These are phyloP conservation scores for Panaeolus cyanescens DNA, from an alignment of 768 basidiomycete species.

Conservation along the genomic window DNA sequence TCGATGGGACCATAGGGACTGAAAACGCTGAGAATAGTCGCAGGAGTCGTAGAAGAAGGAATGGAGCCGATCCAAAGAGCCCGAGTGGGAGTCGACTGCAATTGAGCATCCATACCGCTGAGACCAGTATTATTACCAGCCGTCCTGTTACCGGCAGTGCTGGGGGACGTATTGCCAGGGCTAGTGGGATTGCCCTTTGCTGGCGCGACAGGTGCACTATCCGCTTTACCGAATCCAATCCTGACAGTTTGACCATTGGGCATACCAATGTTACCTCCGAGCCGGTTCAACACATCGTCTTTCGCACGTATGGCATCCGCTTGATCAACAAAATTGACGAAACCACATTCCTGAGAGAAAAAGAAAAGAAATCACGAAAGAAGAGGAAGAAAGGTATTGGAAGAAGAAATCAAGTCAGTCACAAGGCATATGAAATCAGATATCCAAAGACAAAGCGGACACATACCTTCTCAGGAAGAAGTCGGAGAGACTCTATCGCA, in stretches of 20 bases:
- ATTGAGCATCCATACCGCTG: conserved; percentile 78
- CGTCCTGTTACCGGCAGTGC: conserved; percentile 46
- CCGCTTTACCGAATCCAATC: conserved; percentile 97
- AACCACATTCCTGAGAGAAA: conserved; percentile 84
- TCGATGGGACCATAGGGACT: conserved; percentile 98
- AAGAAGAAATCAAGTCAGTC: conserved; percentile 3
- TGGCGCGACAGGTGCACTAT: conserved; percentile 91
- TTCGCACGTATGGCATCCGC: conserved; percentile 96
- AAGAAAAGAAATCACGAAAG: background rate
- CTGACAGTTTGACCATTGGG: conserved; percentile 95
- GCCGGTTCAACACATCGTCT: conserved; percentile 94
- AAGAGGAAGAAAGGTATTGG: conserved; percentile 5
- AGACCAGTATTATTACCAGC: conserved; percentile 48
- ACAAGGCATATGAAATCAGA: conserved; percentile 7
- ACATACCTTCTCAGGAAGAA: conserved; percentile 93
- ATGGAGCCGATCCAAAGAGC: conserved; percentile 99
- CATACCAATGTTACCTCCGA: conserved; percentile 93
- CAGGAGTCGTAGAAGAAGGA: conserved; percentile 92
- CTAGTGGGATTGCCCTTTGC: conserved; percentile 73
- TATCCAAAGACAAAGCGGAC: too few species aligned
- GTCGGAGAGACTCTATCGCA: conserved; percentile 91
- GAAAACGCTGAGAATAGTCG: conserved; percentile 93
- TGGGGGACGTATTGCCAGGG: conserved; percentile 67
- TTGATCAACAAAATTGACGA: conserved; percentile 97
- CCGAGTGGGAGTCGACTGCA: conserved; percentile 90